A percentile compares a stretch with the other conserved stretches of the same genome.
Conservation (phyloP, 805 yeast genomes). For the Kluyveromyces lactis region DNA sequence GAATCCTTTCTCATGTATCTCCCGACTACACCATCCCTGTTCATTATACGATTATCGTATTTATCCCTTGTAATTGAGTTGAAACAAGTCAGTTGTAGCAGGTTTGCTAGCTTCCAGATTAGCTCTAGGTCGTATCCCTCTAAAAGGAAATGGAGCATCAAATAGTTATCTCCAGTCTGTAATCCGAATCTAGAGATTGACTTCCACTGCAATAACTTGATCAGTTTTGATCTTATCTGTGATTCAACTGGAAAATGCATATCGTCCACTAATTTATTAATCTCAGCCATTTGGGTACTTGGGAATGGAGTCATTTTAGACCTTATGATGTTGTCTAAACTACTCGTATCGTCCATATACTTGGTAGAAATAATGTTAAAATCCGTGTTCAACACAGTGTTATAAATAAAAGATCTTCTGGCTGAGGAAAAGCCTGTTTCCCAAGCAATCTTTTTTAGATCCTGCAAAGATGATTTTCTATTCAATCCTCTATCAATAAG, state of each 20-base stretch:
- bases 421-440: slow-evolving; percentile 23
- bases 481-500: slow-evolving; percentile 26
- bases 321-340: slow-evolving; percentile 24
- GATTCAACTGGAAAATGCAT: slow-evolving; percentile 14
- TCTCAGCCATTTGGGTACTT: slow-evolving; percentile 24
- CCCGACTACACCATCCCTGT: slow-evolving; percentile 29
- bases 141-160: slow-evolving; percentile 26
- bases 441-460: slow-evolving; percentile 22
- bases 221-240: slow-evolving; percentile 17
- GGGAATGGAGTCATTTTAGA: slow-evolving; percentile 25
- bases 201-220: slow-evolving; percentile 27
- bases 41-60: slow-evolving; percentile 23
- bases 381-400: slow-evolving; percentile 20
- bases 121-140: slow-evolving; percentile 14
- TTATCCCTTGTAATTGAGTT: slow-evolving; percentile 22
- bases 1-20: slow-evolving; percentile 20
- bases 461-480: slow-evolving; percentile 23
- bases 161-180: slow-evolving; percentile 28
- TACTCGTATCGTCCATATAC: slow-evolving; percentile 33
- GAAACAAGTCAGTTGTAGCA: slow-evolving; percentile 27
- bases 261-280: slow-evolving; percentile 14
- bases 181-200: slow-evolving; percentile 31
- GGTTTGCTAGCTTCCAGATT: slow-evolving; percentile 27
- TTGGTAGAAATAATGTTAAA: slow-evolving; percentile 16
- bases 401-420: slow-evolving; percentile 16